Conservation (phyloP, 768 basidiomycete species). For the Collybiopsis luxurians region DNA sequence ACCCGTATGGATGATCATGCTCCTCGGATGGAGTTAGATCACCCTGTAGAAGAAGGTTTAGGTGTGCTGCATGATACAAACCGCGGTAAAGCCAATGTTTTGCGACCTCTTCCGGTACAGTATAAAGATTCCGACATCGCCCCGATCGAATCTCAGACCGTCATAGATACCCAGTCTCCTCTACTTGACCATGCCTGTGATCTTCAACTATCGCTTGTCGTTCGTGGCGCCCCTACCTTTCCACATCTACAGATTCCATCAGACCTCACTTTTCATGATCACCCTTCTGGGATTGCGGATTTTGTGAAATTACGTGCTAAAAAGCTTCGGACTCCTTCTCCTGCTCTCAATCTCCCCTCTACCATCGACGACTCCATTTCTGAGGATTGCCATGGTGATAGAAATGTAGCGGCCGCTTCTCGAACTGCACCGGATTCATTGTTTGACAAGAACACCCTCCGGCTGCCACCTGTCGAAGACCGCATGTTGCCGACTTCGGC, state of each 20-base stretch:
- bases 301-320: constrained; percentile 42
- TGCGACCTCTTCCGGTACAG: neutral
- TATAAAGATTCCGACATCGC: constrained; percentile 13
- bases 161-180: neutral
- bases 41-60: too few relatives aligned
- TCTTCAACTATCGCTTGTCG: too few relatives aligned
- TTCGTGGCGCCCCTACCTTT: neutral
- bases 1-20: neutral
- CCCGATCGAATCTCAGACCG: constrained; percentile 15
- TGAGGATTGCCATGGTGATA: neutral
- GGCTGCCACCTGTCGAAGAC: constrained; percentile 26
- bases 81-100: too few relatives aligned
- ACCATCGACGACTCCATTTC: neutral
- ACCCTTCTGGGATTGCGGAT: constrained; percentile 29
- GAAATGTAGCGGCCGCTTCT: constrained; percentile 3
- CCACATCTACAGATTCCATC: neutral
- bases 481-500: constrained; percentile 26
- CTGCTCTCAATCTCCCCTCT: neutral
- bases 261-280: constrained; percentile 23
- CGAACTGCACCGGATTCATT: constrained; percentile 37
- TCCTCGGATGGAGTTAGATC: too few relatives aligned
- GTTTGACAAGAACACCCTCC: constrained; percentile 42
- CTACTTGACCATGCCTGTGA: neutral
- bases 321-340: constrained; percentile 20
- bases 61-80: too few relatives aligned